These are phyloP conservation scores for Magnusiomyces paraingens DNA, from an alignment of 1,139 yeast species.

Conservation along the genomic window DNA sequence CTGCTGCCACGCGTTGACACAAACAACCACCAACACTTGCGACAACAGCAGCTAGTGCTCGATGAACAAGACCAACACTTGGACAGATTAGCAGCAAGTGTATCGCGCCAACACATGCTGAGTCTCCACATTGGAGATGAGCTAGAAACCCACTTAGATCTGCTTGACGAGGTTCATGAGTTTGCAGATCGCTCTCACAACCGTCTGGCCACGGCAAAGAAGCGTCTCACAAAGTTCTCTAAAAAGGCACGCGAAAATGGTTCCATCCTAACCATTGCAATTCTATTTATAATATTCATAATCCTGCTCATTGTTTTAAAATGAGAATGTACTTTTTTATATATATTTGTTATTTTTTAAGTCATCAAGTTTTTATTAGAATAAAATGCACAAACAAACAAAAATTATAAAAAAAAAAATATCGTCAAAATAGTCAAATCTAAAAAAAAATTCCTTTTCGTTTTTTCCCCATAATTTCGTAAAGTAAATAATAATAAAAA, in stretches of 20 bases:
- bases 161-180: constrained; percentile 63
- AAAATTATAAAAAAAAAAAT: neutral
- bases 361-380: neutral
- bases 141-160: constrained; percentile 58
- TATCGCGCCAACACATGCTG: constrained; percentile 58
- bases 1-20: constrained; percentile 7
- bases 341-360: neutral
- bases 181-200: constrained; percentile 53
- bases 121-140: constrained; percentile 62
- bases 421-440: neutral
- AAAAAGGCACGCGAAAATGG: constrained; percentile 61
- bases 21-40: constrained; percentile 39
- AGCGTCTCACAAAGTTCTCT: constrained; percentile 49
- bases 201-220: constrained; percentile 49
- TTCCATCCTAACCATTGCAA: constrained; percentile 62
- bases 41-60: constrained; percentile 61
- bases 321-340: constrained; percentile 23
- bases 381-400: neutral
- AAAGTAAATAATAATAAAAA: no score
- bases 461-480: no score
- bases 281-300: constrained; percentile 52
- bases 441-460: neutral
- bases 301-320: constrained; percentile 54
- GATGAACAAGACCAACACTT: constrained; percentile 57
- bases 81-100: constrained; percentile 52